Percentiles rank a stretch among this genome's conserved stretches.
Evolutionary conservation across 169 alveolate species (phyloP).

Genomic region (Plasmodium inui): DNA sequence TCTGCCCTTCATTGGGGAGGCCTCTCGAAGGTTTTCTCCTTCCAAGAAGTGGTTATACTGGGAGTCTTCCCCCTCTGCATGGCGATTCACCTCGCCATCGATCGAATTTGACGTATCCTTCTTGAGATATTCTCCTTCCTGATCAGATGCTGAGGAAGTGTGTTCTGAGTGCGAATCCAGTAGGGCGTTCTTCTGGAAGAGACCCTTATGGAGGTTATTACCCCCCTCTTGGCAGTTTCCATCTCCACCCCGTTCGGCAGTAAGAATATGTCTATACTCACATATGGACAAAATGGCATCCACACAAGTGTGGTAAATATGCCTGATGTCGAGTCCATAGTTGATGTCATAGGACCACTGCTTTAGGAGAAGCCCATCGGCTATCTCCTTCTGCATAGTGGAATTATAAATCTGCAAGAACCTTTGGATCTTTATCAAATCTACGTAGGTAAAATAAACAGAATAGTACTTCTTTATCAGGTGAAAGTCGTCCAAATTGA

Average conservation of each 20-base stretch:
- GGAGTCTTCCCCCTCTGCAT: neutral
- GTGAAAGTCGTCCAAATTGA: conserved; percentile 65
- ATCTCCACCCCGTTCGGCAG: neutral
- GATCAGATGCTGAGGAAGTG: neutral
- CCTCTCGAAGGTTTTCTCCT: neutral
- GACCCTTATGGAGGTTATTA: neutral
- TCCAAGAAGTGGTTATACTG: neutral
- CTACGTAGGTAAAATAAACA: conserved; percentile 52
- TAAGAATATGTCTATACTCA: conserved; percentile 31
- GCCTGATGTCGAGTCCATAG: conserved; percentile 67
- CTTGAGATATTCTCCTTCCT: neutral
- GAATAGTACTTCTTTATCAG: conserved; percentile 63
- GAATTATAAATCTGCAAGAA: conserved; percentile 57
- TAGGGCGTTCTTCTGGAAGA: conserved; percentile 16
- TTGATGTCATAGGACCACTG: conserved; percentile 70
- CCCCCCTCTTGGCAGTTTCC: neutral
- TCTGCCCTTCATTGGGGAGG: neutral
- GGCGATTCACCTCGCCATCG: neutral
- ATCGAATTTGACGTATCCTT: neutral
- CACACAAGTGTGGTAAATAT: conserved; percentile 61
- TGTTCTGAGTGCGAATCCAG: neutral
- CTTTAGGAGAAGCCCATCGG: conserved; percentile 19
- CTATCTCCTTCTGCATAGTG: conserved; percentile 70
- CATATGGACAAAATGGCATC: conserved; percentile 62
- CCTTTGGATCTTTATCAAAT: conserved; percentile 31